Conservation (phyloP, 352 stramenopile genomes). For the Phytophthora fragariaefolia region DNA sequence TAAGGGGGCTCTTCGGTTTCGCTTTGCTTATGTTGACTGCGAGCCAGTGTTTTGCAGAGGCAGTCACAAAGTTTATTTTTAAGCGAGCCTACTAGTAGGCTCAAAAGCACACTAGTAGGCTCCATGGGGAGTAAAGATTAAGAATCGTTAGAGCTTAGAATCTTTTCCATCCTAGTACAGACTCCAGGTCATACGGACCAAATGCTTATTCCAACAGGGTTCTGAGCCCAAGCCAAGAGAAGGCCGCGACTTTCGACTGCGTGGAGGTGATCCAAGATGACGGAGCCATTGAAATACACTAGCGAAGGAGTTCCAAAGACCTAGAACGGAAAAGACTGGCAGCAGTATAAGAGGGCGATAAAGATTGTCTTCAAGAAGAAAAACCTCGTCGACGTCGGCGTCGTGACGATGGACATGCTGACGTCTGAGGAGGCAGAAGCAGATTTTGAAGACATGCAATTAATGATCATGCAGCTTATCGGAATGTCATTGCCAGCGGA, state of each 20-base stretch:
- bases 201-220: no score
- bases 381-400: background rate
- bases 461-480: background rate
- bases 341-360: background rate
- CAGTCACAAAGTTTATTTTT: no score
- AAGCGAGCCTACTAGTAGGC: no score
- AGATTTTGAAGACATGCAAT: background rate
- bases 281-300: background rate
- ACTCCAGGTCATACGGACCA: no score
- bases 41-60: no score
- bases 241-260: background rate
- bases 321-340: background rate
- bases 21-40: no score
- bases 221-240: background rate
- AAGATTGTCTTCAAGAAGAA: background rate
- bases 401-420: background rate
- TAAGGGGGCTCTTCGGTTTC: no score
- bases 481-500: no score
- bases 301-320: background rate
- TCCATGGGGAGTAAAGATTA: no score
- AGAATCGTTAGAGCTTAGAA: no score
- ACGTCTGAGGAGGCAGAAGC: background rate
- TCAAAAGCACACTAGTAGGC: no score
- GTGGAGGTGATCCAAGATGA: background rate
- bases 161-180: no score